These are phyloP conservation scores for Pseudogymnoascus sp. DNA, from an alignment of 2,329 filamentous ascomycete genomes.

Conservation along the genomic window DNA sequence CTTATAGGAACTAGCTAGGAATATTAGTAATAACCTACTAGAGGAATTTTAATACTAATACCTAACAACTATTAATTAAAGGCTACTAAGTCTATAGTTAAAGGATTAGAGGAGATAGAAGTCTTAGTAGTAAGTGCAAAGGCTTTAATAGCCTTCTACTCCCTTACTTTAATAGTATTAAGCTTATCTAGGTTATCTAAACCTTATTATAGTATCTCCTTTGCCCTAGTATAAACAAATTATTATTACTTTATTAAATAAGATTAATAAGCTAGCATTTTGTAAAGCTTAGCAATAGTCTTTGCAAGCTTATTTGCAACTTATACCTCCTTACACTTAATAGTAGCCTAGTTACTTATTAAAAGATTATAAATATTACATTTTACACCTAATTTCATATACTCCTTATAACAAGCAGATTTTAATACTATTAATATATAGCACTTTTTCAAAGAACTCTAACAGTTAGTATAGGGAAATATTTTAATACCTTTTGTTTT, in stretches of 20 bases:
- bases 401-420: not conserved
- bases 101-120: too few relatives aligned
- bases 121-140: too few relatives aligned
- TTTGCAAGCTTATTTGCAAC: not conserved
- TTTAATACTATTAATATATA: not conserved
- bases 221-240: not conserved
- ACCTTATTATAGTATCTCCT: not conserved
- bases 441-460: not conserved
- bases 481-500: not conserved
- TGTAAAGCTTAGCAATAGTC: not conserved
- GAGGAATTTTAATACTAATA: not conserved
- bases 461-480: not conserved
- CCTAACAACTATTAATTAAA: not conserved
- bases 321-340: not conserved
- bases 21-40: not conserved
- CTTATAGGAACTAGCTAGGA: not conserved
- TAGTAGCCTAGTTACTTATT: not conserved
- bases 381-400: not conserved
- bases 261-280: not conserved
- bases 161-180: not conserved
- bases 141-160: not conserved
- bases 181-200: not conserved
- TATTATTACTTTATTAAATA: not conserved
- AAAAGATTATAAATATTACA: not conserved
- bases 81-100: too few relatives aligned